Conservation (phyloP, 176 grass and related monocot species). For the Coix lacrymajobi region DNA sequence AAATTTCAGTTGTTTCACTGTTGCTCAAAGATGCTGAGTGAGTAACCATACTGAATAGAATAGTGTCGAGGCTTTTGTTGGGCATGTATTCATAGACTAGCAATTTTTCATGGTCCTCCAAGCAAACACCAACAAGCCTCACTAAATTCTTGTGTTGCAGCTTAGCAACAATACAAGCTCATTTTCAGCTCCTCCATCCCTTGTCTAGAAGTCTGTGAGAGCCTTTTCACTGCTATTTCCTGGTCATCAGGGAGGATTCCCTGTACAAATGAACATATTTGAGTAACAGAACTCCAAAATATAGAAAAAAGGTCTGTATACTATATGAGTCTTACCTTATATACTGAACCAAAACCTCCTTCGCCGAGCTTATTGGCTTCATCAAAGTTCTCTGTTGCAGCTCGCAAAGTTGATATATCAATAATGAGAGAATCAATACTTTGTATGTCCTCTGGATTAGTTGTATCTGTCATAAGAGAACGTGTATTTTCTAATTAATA, state of each 20-base stretch:
- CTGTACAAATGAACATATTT: constrained; percentile 26
- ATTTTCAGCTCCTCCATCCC: constrained; percentile 61
- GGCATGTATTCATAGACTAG: constrained; percentile 62
- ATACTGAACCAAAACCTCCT: constrained; percentile 57
- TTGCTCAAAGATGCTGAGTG: constrained; percentile 1
- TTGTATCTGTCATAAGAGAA: constrained; percentile 7
- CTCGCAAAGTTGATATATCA: constrained; percentile 35
- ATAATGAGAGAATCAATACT: constrained; percentile 34
- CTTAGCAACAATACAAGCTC: constrained; percentile 69
- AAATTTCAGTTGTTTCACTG: constrained; percentile 3
- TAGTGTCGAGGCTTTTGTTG: constrained; percentile 78
- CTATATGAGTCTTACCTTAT: constrained; percentile 24
- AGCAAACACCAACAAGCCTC: constrained; percentile 65
- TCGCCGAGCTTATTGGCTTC: constrained; percentile 56
- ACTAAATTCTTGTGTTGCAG: constrained; percentile 86
- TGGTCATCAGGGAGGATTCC: constrained; percentile 45
- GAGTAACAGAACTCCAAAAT: not conserved
- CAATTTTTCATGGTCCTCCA: constrained; percentile 69
- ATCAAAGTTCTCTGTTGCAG: constrained; percentile 42
- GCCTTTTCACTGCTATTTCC: constrained; percentile 51
- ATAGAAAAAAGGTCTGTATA: not conserved
- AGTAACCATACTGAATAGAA: constrained; percentile 57
- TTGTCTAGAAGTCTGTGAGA: constrained; percentile 64
- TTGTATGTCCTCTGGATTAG: constrained; percentile 17
- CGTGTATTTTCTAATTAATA: not conserved